A percentile compares a stretch with the other conserved stretches of the same genome.
These are phyloP conservation scores for Psilocybe mexicana DNA, from an alignment of 1,284 basidiomycete species.

Conservation along the genomic window DNA sequence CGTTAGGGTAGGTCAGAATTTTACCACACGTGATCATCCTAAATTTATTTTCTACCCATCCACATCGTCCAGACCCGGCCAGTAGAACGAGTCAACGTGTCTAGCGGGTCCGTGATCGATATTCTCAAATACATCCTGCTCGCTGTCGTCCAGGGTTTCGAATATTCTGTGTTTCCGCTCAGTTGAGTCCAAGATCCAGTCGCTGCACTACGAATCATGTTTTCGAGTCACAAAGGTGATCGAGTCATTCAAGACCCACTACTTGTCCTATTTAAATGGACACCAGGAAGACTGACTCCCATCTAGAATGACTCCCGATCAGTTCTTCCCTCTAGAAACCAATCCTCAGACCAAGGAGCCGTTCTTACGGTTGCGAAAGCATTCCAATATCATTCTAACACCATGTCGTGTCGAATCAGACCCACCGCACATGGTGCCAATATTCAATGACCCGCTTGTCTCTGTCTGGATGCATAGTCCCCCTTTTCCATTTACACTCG, in stretches of 20 bases:
- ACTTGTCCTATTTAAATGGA: background rate
- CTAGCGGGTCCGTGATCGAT: background rate
- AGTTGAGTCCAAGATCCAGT: too few species aligned
- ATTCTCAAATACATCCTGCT: too few species aligned
- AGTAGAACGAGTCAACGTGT: background rate
- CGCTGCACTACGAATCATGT: too few species aligned
- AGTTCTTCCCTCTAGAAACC: constrained; percentile 30
- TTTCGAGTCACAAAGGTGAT: background rate
- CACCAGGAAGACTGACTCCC: background rate
- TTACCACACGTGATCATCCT: constrained; percentile 22
- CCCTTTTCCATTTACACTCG: constrained; percentile 52
- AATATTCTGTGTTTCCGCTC: too few species aligned
- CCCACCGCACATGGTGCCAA: constrained; percentile 31
- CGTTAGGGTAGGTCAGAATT: constrained; percentile 32
- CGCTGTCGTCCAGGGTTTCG: too few species aligned
- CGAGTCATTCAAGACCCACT: constrained; percentile 7
- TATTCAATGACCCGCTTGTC: constrained; percentile 54
- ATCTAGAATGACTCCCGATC: constrained; percentile 12
- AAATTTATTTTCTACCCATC: background rate
- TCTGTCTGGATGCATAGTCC: constrained; percentile 45
- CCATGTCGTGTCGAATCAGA: constrained; percentile 50
- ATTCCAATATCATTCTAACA: constrained; percentile 59
- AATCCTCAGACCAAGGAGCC: constrained; percentile 48
- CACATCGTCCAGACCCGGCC: background rate
- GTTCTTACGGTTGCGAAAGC: constrained; percentile 51